These are phyloP conservation scores for Moesziomyces sp. DNA, from an alignment of 1,284 basidiomycete species.

Conservation along the genomic window DNA sequence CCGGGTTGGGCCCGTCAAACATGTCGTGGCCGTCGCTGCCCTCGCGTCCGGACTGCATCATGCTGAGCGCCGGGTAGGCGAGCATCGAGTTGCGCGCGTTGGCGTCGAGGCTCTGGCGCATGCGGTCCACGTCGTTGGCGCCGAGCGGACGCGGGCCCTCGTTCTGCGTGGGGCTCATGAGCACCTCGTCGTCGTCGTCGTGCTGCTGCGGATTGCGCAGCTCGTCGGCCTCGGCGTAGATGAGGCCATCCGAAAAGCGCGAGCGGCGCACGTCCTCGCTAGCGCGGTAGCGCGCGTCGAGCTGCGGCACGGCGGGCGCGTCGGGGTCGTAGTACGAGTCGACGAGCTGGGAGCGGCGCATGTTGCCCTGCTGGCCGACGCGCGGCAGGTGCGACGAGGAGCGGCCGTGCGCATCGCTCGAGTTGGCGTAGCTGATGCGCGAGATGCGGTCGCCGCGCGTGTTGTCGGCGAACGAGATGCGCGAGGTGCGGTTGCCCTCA, in stretches of 20 bases:
- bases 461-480: constrained; percentile 55
- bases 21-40: constrained; percentile 50
- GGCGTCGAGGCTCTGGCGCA: constrained; percentile 51
- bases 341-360: constrained; percentile 44
- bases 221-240: constrained; percentile 42
- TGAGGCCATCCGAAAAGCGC: constrained; percentile 39
- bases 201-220: constrained; percentile 21
- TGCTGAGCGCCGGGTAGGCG: constrained; percentile 53
- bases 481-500: constrained; percentile 46
- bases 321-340: constrained; percentile 58
- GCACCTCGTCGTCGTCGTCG: constrained; percentile 49
- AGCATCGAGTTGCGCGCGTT: constrained; percentile 57
- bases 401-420: constrained; percentile 46
- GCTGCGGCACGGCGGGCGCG: constrained; percentile 48
- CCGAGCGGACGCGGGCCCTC: constrained; percentile 47
- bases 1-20: constrained; percentile 30
- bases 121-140: constrained; percentile 43
- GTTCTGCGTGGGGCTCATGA: constrained; percentile 62
- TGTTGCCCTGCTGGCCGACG: constrained; percentile 29
- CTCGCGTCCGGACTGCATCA: constrained; percentile 49
- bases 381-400: constrained; percentile 41
- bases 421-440: constrained; percentile 57
- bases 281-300: constrained; percentile 37
- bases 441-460: constrained; percentile 59
- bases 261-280: constrained; percentile 39